Evolutionary conservation across 1,284 basidiomycete genomes (phyloP), one percentile per base, ranked within the genome.

Genomic region (Ustilago xerochloae): DNA sequence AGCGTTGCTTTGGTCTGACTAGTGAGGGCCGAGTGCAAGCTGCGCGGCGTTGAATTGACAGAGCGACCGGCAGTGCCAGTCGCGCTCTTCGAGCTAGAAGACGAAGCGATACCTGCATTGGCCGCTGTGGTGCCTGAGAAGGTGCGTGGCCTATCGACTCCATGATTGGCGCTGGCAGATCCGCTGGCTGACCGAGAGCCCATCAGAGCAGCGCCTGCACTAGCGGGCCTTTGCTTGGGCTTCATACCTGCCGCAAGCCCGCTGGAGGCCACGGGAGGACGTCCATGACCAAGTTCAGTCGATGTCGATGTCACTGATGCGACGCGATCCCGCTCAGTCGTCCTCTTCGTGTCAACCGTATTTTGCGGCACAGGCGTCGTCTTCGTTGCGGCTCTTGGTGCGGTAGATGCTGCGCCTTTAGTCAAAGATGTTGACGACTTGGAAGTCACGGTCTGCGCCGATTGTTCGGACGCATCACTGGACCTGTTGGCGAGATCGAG

Each of bases 201-300:
- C 20, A 22, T n/a, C 5, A 53, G 47, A 9, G 55, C 45, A 33
- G 64, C 55, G 6, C 56, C 59, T 7, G 65, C 62, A 28, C 59
- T 74, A 12, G 58, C 58, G 2, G 63, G 71, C 30, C 72, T 65
- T 41, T 65, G 66, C 54, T 57, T 70, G n/a, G 63, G 72, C 56
- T 66, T 69, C 65, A 70, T 66, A 9, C 66, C 66, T 12, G 63
- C 58, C 1, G 63, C 66, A 12, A 66, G 63, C 3, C 72, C 56
- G 12, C 54, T 24, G 10, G 54, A 29, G 1, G 51, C 7, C 5
- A 39, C 6, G 2, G 65, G 32, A 6, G 58, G 54, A 24, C 63
- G 55, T 10, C 62, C 62, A 12, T 64, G 56, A 3, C 52, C 67
- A 4, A 43, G 16, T 10, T 61, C 67, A 18, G 48, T 52, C 13